These are phyloP conservation scores for Murraya paniculata DNA, from an alignment of 345 rosid genomes.

Conservation along the genomic window DNA sequence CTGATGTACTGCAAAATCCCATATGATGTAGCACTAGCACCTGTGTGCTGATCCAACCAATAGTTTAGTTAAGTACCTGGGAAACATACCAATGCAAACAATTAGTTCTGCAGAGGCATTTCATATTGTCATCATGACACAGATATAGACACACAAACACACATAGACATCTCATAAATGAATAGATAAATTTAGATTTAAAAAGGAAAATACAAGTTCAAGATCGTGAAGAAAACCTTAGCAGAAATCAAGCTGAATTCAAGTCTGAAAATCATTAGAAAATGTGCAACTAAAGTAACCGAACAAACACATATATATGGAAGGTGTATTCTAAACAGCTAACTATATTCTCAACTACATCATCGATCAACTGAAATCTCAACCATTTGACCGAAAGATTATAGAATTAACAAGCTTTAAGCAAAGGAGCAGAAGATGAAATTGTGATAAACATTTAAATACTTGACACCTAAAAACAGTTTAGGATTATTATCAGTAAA, in stretches of 20 bases:
- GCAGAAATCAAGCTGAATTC: neutral
- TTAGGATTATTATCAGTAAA: too few species aligned
- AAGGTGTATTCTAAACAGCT: too few species aligned
- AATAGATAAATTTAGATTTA: neutral
- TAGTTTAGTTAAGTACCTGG: constrained; percentile 15
- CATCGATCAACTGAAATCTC: too few species aligned
- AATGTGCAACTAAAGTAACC: neutral
- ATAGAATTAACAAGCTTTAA: too few species aligned
- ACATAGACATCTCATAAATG: neutral
- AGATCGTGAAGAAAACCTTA: neutral
- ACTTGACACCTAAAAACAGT: too few species aligned
- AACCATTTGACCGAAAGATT: too few species aligned
- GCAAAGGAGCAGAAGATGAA: too few species aligned
- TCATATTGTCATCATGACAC: neutral
- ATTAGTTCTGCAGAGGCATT: neutral
- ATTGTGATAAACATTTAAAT: too few species aligned
- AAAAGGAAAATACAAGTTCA: neutral
- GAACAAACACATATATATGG: neutral
- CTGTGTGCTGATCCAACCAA: neutral
- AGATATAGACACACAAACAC: neutral
- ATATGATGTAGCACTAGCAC: neutral
- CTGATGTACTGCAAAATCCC: constrained; percentile 2
- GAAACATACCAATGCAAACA: neutral
- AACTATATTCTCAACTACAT: too few species aligned
- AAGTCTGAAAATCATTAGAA: neutral